Evolutionary conservation across 2,329 filamentous ascomycete genomes (phyloP).

Genomic region (Trichoderma breve): DNA sequence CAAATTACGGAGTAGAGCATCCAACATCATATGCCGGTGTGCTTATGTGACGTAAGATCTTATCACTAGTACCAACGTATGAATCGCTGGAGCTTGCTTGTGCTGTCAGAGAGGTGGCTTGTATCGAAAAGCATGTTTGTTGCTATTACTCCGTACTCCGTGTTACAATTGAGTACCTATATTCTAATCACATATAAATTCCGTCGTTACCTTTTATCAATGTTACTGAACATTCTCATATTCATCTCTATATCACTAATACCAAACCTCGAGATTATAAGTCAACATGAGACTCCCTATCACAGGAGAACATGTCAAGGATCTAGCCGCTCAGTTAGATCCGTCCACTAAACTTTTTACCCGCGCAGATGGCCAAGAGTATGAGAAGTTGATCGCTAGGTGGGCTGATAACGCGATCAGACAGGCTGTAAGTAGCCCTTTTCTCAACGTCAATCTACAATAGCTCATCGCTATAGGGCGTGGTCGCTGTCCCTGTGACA

Average conservation of each 20-base stretch:
- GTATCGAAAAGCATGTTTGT: neutral
- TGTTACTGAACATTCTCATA: neutral
- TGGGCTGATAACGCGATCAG: constrained; percentile 10
- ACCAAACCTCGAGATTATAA: neutral
- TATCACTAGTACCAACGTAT: neutral
- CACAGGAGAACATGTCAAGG: neutral
- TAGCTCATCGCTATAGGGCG: constrained; percentile 32
- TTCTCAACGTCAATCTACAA: neutral
- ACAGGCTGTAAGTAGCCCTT: neutral
- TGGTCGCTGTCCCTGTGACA: constrained; percentile 40
- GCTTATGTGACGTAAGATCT: constrained; percentile 5
- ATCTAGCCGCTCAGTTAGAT: neutral
- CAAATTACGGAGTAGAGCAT: neutral
- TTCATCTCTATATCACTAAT: neutral
- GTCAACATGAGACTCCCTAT: neutral
- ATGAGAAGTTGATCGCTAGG: neutral
- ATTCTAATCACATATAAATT: neutral
- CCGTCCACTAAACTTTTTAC: neutral
- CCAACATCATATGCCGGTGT: neutral
- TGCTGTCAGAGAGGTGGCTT: neutral
- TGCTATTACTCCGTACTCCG: neutral
- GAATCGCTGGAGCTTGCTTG: neutral
- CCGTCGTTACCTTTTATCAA: too few species aligned
- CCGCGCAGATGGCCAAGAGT: neutral
- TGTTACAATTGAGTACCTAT: neutral